Conservation (phyloP, 1,284 basidiomycete species). For the Sporisorium iseilematis-ciliati region DNA sequence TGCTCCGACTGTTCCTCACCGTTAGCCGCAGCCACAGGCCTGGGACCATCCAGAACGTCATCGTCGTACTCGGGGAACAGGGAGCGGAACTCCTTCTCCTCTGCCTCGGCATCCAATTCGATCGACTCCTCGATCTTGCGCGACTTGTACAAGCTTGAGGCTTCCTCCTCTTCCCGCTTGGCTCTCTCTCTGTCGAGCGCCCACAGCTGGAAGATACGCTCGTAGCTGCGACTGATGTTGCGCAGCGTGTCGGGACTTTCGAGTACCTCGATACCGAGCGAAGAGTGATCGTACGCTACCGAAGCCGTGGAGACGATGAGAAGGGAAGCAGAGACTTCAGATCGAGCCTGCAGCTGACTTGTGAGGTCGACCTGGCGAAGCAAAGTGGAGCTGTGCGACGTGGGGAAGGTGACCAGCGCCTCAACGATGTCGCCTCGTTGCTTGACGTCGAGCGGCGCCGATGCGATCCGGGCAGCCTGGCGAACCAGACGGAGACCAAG, state of each 20-base stretch:
- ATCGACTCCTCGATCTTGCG: slow-evolving; percentile 76
- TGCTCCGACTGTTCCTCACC: slow-evolving; percentile 16
- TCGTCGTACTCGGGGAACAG: slow-evolving; percentile 88
- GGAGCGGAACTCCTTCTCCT: slow-evolving; percentile 83
- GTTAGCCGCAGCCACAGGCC: slow-evolving; percentile 1
- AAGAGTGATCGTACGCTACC: slow-evolving; percentile 35
- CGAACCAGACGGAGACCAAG: slow-evolving; percentile 79
- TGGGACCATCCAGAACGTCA: slow-evolving; percentile 70
- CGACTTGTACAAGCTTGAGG: slow-evolving; percentile 83
- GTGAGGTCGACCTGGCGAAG: slow-evolving; percentile 56
- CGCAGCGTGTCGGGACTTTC: slow-evolving; percentile 29
- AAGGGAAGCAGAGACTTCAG: slow-evolving; percentile 51
- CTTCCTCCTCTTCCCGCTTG: slow-evolving; percentile 77
- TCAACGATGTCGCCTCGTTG: slow-evolving; percentile 52
- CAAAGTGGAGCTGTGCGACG: slow-evolving; percentile 46
- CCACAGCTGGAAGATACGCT: slow-evolving; percentile 84
- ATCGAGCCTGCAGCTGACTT: slow-evolving; percentile 58
- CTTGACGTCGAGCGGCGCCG: slow-evolving; percentile 25
- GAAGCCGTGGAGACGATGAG: slow-evolving; percentile 38
- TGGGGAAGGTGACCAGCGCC: slow-evolving; percentile 64
- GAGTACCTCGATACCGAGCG: slow-evolving; percentile 29
- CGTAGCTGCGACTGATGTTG: slow-evolving; percentile 72
- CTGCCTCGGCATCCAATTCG: slow-evolving; percentile 76
- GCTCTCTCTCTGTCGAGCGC: slow-evolving; percentile 81
- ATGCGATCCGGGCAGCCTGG: slow-evolving; percentile 52